These are phyloP conservation scores for Kazachstania sp. DNA, from an alignment of 1,139 yeast species.

Conservation along the genomic window DNA sequence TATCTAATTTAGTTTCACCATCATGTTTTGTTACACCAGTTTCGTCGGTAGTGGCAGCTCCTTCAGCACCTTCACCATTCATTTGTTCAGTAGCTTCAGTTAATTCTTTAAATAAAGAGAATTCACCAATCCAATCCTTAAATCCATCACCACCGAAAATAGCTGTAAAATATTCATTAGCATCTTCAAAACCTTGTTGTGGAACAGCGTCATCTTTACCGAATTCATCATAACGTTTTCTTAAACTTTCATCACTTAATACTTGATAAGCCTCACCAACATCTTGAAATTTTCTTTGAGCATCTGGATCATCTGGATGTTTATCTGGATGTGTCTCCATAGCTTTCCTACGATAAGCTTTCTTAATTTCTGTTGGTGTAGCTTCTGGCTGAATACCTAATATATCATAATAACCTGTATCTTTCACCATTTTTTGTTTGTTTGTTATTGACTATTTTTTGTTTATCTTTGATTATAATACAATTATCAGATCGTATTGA, in stretches of 20 bases:
- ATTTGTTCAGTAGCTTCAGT: conserved; percentile 48
- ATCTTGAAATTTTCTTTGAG: conserved; percentile 58
- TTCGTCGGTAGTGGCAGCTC: conserved; percentile 3
- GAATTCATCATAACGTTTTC: conserved; percentile 55
- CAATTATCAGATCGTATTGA: too few relatives aligned
- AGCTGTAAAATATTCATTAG: conserved; percentile 56
- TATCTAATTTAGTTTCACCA: conserved; percentile 10
- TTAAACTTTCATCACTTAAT: conserved; percentile 49
- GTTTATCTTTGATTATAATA: background rate
- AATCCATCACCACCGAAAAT: conserved; percentile 77
- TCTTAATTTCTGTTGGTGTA: conserved; percentile 74
- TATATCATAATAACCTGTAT: conserved; percentile 79
- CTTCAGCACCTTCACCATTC: conserved; percentile 22
- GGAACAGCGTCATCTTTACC: conserved; percentile 66
- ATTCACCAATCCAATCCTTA: conserved; percentile 67
- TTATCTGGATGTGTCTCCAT: conserved; percentile 91
- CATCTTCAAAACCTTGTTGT: conserved; percentile 62
- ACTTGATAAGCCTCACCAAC: conserved; percentile 69
- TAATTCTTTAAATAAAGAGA: conserved; percentile 53
- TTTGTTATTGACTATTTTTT: background rate
- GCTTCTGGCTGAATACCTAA: conserved; percentile 65
- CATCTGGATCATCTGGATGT: conserved; percentile 75
- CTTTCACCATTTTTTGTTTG: conserved; percentile 66
- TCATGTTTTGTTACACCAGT: conserved; percentile 15
- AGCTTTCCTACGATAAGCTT: conserved; percentile 87